Evolutionary conservation across 305 asterid species (phyloP).

Genomic region (Fraxinus albicans): DNA sequence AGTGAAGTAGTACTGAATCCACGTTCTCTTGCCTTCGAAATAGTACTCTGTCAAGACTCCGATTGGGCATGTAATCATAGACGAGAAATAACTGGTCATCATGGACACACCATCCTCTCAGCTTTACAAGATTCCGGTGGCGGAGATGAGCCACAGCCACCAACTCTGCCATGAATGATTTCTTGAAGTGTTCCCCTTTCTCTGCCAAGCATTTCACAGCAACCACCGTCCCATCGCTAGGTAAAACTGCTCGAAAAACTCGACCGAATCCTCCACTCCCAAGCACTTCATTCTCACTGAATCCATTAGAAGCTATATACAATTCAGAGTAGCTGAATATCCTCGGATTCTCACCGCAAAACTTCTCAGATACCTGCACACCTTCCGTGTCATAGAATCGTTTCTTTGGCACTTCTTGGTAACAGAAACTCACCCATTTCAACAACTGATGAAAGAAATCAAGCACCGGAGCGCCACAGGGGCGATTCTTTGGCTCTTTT

Average conservation of each 20-base stretch:
- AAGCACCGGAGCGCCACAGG: slow-evolving; percentile 34
- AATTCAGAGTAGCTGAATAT: slow-evolving; percentile 88
- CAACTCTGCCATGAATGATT: slow-evolving; percentile 92
- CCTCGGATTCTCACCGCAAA: slow-evolving; percentile 60
- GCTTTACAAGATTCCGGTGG: slow-evolving; percentile 85
- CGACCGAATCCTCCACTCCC: slow-evolving; percentile 94
- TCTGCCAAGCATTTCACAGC: slow-evolving; percentile 90
- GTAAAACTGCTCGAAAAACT: slow-evolving; percentile 76
- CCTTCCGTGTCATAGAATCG: slow-evolving; percentile 71
- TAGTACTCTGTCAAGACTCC: slow-evolving; percentile 79
- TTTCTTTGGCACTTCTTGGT: slow-evolving; percentile 20
- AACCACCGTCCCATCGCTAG: slow-evolving; percentile 79
- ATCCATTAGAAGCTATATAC: slow-evolving; percentile 78
- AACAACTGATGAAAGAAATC: slow-evolving; percentile 37
- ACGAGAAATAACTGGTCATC: slow-evolving; percentile 76
- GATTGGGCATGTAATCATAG: slow-evolving; percentile 94
- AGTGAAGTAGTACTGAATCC: slow-evolving; percentile 34
- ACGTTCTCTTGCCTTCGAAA: slow-evolving; percentile 34
- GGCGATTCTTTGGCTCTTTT: slow-evolving; percentile 20
- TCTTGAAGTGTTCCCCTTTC: slow-evolving; percentile 71
- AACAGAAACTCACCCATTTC: slow-evolving; percentile 40
- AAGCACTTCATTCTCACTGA: slow-evolving; percentile 48
- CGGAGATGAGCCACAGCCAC: slow-evolving; percentile 97
- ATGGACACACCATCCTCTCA: slow-evolving; percentile 94
- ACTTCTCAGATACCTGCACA: slow-evolving; percentile 46